Evolutionary conservation across 1,139 yeast genomes (phyloP).

Genomic region (Taiozyma sp.): DNA sequence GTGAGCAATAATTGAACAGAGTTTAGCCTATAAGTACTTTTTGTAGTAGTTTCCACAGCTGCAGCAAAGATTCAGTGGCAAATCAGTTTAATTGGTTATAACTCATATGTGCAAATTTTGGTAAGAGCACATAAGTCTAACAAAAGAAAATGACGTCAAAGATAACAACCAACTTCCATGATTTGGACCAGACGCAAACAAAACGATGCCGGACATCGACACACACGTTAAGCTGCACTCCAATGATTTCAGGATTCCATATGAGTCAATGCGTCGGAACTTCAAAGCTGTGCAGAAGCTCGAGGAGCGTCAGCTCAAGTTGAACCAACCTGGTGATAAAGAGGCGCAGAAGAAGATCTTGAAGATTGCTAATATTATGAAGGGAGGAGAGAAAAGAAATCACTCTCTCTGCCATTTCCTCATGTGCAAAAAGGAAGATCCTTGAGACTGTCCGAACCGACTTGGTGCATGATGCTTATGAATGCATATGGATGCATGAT

Average conservation of each 20-base stretch:
- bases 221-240: not conserved
- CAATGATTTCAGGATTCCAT: slow-evolving; percentile 47
- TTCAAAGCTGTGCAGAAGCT: slow-evolving; percentile 51
- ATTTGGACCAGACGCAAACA: not conserved
- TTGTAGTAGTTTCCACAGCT: too few species aligned
- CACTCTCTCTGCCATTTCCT: too few species aligned
- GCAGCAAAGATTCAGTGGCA: too few species aligned
- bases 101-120: not conserved
- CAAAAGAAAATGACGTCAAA: not conserved
- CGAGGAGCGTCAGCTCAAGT: slow-evolving; percentile 49
- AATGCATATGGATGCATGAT: too few species aligned
- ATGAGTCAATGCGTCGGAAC: slow-evolving; percentile 55
- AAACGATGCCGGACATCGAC: not conserved
- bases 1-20: not conserved
- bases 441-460: too few species aligned
- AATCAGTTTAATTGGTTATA: too few species aligned
- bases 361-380: slow-evolving; percentile 37
- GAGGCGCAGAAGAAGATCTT: slow-evolving; percentile 23
- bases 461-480: too few species aligned
- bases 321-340: slow-evolving; percentile 30
- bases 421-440: too few species aligned
- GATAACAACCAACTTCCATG: not conserved
- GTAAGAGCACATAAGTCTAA: not conserved
- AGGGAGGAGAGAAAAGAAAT: too few species aligned
- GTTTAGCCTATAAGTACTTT: too few species aligned